Percentiles rank a stretch among this genome's conserved stretches.
Evolutionary conservation across 2,329 filamentous ascomycete genomes (phyloP).

Genomic region (Fusarium sp.): DNA sequence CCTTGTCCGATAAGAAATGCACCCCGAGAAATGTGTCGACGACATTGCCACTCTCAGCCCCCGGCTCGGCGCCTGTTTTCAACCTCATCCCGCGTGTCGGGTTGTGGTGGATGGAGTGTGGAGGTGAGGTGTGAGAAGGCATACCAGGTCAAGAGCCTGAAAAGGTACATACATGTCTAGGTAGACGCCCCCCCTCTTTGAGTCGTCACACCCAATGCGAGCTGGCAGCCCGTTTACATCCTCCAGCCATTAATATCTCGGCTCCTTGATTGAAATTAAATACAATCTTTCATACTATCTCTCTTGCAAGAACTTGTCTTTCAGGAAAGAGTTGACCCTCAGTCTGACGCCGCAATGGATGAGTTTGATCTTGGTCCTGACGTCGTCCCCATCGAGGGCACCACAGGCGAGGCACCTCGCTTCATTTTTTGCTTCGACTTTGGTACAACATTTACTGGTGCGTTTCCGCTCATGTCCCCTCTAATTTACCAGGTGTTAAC

Average conservation of each 20-base stretch:
- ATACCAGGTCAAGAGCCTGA: not conserved
- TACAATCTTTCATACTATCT: not conserved
- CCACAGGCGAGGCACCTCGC: not conserved
- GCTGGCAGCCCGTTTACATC: not conserved
- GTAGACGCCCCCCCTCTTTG: not conserved
- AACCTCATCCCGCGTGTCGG: not conserved
- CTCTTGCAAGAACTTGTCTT: not conserved
- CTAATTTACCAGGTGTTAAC: not conserved
- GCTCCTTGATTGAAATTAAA: not conserved
- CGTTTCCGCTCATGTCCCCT: not conserved
- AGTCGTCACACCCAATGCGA: not conserved
- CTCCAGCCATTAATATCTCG: not conserved
- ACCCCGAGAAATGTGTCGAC: not conserved
- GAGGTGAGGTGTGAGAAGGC: not conserved
- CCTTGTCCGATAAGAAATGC: not conserved
- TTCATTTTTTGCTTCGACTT: constrained; percentile 29
- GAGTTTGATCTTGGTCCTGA: not conserved
- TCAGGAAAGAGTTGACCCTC: not conserved
- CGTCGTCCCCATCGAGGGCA: not conserved
- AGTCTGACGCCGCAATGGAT: not conserved
- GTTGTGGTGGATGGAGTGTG: constrained; percentile 2
- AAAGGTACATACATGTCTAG: not conserved
- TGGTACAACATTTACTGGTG: constrained; percentile 14
- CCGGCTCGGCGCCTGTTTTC: not conserved
- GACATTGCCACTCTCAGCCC: not conserved